Percentiles rank a stretch among this genome's conserved stretches.
Conservation (phyloP, 208 protist genomes). For the Leishmania braziliensis region DNA sequence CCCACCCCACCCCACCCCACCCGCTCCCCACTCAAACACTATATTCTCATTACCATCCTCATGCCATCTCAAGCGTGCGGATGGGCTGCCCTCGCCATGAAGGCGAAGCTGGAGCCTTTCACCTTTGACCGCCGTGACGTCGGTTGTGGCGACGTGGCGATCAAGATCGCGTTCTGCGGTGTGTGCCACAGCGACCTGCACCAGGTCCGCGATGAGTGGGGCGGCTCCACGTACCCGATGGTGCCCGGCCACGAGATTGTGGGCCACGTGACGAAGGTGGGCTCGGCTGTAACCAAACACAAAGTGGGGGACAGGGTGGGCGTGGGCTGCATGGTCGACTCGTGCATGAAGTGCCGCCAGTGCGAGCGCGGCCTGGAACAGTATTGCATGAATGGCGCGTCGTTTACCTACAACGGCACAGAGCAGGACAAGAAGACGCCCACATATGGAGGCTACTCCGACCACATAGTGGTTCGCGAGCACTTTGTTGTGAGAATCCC, state of each 20-base stretch:
- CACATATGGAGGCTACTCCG: conserved; percentile 68
- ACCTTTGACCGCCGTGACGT: conserved; percentile 52
- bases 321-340: conserved; percentile 90
- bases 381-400: conserved; percentile 63
- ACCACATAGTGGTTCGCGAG: conserved; percentile 71
- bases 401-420: conserved; percentile 62
- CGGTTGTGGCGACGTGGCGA: conserved; percentile 54
- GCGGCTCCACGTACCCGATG: conserved; percentile 59
- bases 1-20: not conserved
- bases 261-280: conserved; percentile 69
- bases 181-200: conserved; percentile 89
- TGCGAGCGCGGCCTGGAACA: conserved; percentile 76
- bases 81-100: conserved; percentile 44
- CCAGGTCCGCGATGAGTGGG: conserved; percentile 78
- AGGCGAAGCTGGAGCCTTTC: conserved; percentile 55
- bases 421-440: conserved; percentile 40
- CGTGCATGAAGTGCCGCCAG: conserved; percentile 64
- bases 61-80: conserved; percentile 57
- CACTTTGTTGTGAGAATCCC: conserved; percentile 77
- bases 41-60: not conserved
- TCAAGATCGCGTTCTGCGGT: conserved; percentile 73
- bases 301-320: conserved; percentile 85
- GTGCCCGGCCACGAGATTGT: conserved; percentile 88
- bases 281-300: conserved; percentile 68
- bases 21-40: not conserved